Evolutionary conservation across 495 filamentous ascomycete genomes (phyloP).

Genomic region (Lichina pygmaea): DNA sequence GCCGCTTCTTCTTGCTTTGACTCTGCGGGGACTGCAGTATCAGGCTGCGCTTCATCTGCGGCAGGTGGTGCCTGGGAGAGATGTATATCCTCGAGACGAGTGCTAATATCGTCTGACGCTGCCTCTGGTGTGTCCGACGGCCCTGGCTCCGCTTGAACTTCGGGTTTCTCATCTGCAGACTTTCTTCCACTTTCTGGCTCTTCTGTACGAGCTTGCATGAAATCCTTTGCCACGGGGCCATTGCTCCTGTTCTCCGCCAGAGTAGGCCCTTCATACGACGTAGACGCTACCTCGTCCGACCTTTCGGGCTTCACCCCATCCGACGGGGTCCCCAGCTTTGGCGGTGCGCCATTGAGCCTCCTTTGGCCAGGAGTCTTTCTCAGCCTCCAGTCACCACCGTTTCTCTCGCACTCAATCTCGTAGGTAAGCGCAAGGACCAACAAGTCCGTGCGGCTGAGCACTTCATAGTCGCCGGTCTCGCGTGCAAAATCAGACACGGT

Average conservation of each 20-base stretch:
- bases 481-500: slow-evolving; percentile 64
- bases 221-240: not conserved
- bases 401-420: slow-evolving; percentile 24
- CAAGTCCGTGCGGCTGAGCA: slow-evolving; percentile 69
- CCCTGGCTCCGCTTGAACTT: no score
- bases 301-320: not conserved
- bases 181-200: no score
- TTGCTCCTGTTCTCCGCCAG: not conserved
- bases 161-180: no score
- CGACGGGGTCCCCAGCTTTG: not conserved
- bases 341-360: slow-evolving; percentile 2
- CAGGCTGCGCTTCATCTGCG: not conserved
- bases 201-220: no score
- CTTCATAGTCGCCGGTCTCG: slow-evolving; percentile 68
- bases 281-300: not conserved
- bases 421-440: slow-evolving; percentile 75
- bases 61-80: not conserved
- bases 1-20: not conserved
- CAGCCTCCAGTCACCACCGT: slow-evolving; percentile 26
- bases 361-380: slow-evolving; percentile 21
- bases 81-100: not conserved
- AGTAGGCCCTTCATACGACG: not conserved
- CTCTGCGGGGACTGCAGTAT: not conserved
- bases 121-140: no score
- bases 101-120: not conserved